Evolutionary conservation across 345 rosid genomes (phyloP), one percentile per base, ranked within the genome.

Genomic region (Durio zibethinus): DNA sequence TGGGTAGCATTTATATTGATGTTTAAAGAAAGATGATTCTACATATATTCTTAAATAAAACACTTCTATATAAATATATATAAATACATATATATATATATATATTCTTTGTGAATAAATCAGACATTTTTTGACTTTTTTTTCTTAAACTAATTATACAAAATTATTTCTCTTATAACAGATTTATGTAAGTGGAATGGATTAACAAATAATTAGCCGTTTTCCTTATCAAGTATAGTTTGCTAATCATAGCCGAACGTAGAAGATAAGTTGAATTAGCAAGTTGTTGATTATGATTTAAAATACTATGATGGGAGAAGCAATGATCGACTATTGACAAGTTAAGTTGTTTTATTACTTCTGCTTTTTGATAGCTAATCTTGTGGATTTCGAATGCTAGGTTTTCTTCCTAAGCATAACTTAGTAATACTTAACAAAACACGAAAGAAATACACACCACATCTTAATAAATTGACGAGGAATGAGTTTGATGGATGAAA

Each of bases 261-360:
- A 12, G 11, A 61, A 61, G 38, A 77, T 75, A 82, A 80, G 87
- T 77, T 69, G 78, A 81, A 74, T 21, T 47, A 21, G 79, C 79
- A 84, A 80, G 40, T 79, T 59, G 78, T 50, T 76, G 65, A 62
- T 77, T 61, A 79, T 48, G 63, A 15, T 14, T 70, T 40, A 21
- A 12, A 21, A 29, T 54, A 63, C 15, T 48, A 25, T 78, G 80
- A 59, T 12, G 75, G 38, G 31, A 56, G n/a, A 47, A 62, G 36
- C 33, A 31, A 14, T 2, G 16, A n/a, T n/a, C 25, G 70, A 35
- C 27, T 38, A 43, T 20, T 20, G 15, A 4, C 45, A 20, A 16
- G 40, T 20, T 33, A n/a, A n/a, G 38, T 31, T 42, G 4, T 12
- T 3, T 64, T 8, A 35, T 65, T 45, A 35, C 21, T 35, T 2